Percentiles rank a stretch among this genome's conserved stretches.
phyloP scores from a whole-genome alignment of 345 rosid genomes.

The Eucalyptus sp. region DNA sequence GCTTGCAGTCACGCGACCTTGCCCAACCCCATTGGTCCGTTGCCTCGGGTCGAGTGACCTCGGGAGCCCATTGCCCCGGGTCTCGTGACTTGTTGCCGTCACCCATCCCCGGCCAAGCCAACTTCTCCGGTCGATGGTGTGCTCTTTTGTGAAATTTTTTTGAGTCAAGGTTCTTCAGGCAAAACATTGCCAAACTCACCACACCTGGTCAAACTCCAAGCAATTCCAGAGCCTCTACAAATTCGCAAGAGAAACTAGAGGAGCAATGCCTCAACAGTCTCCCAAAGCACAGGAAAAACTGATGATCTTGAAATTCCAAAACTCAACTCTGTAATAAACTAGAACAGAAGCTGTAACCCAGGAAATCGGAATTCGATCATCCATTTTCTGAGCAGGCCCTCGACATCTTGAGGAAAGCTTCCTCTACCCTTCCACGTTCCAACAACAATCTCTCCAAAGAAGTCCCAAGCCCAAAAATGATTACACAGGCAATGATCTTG shows the following conservation, averaged over 20 bases:
- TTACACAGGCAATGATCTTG: background rate
- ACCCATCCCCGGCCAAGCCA: background rate
- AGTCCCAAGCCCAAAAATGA: background rate
- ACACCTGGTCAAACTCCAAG: background rate
- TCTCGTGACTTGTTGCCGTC: background rate
- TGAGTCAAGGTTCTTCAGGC: background rate
- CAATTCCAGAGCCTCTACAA: background rate
- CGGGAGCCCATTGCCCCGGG: background rate
- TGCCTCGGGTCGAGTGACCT: background rate
- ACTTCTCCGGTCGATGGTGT: background rate
- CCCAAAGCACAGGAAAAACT: background rate
- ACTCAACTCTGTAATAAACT: background rate
- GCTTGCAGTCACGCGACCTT: background rate
- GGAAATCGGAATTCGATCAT: background rate
- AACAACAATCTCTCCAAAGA: background rate
- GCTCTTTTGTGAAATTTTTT: background rate
- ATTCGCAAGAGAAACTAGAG: background rate
- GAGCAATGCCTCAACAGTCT: background rate
- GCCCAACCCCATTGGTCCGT: background rate
- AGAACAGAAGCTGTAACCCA: background rate
- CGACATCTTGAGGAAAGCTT: background rate
- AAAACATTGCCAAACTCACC: background rate
- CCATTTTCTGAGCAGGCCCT: too few species aligned
- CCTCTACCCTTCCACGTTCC: background rate
- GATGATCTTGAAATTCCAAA: background rate